phyloP scores from a whole-genome alignment of 257 asterid species.

The Verbascum thapsus region DNA sequence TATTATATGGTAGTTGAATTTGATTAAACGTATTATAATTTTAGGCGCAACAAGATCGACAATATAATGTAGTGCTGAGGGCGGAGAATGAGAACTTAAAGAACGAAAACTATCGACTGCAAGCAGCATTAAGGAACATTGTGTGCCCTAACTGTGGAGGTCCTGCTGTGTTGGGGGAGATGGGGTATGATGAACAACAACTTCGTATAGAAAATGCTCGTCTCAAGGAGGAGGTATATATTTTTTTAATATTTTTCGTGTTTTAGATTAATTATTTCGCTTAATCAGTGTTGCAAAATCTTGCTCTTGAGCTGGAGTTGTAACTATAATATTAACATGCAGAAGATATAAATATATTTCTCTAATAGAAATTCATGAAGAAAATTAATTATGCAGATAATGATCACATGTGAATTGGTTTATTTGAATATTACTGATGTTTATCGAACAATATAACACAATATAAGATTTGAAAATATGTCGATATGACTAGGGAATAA shows the following conservation, averaged over 20 bases:
- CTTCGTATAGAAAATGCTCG: constrained; percentile 88
- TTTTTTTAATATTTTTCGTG: not conserved
- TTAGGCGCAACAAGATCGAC: constrained; percentile 94
- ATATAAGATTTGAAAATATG: no score
- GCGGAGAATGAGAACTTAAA: constrained; percentile 81
- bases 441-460: no score
- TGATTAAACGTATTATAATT: not conserved
- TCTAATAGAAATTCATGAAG: no score
- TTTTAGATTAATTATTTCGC: not conserved
- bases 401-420: no score
- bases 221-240: constrained; percentile 82
- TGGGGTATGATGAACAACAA: constrained; percentile 86
- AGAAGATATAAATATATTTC: no score
- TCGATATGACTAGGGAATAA: no score
- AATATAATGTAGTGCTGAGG: constrained; percentile 69
- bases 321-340: no score
- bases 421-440: no score
- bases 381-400: no score
- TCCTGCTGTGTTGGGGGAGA: constrained; percentile 84
- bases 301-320: no score
- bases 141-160: constrained; percentile 95
- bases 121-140: constrained; percentile 70
- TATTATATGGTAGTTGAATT: not conserved
- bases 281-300: not conserved
- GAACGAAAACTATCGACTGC: constrained; percentile 77